A percentile compares a stretch with the other conserved stretches of the same genome.
These are phyloP conservation scores for Rhodosorus marinus DNA, from an alignment of 23 red algal species.

Conservation along the genomic window DNA sequence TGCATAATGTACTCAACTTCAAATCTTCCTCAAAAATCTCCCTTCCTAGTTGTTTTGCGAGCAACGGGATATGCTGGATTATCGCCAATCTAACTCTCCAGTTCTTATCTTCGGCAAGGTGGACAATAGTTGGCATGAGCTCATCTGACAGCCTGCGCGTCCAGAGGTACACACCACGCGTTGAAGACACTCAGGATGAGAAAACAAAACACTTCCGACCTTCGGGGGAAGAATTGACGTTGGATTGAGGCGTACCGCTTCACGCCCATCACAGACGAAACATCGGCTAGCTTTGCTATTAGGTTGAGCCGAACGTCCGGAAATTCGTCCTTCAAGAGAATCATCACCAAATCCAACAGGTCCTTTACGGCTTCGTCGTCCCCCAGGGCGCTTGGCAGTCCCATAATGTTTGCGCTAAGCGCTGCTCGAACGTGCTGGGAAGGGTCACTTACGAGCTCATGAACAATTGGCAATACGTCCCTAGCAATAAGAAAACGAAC, in stretches of 20 bases:
- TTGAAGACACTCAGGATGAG: too few relatives aligned
- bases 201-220: too few relatives aligned
- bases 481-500: too few relatives aligned
- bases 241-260: too few relatives aligned
- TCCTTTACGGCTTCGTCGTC: conserved; percentile 26
- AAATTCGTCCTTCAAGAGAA: conserved; percentile 83
- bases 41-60: conserved; percentile 71
- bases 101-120: conserved; percentile 92
- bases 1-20: conserved; percentile 71
- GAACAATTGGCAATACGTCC: conserved; percentile 55
- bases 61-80: conserved; percentile 64
- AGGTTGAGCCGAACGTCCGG: conserved; percentile 88
- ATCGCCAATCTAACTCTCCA: conserved; percentile 88
- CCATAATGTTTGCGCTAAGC: conserved; percentile 72
- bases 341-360: conserved; percentile 57
- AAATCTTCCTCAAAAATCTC: conserved; percentile 71
- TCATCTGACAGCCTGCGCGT: conserved; percentile 61
- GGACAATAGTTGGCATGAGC: conserved; percentile 84
- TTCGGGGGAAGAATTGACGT: too few relatives aligned
- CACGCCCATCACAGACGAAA: conserved; percentile 70
- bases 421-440: conserved; percentile 87
- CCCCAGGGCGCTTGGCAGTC: conserved; percentile 68
- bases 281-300: conserved; percentile 74
- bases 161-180: too few relatives aligned
- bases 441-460: conserved; percentile 50